A percentile compares a stretch with the other conserved stretches of the same genome.
These are phyloP conservation scores for Saccharomyces hybrid DNA, from an alignment of 1,139 yeast genomes.

Conservation along the genomic window DNA sequence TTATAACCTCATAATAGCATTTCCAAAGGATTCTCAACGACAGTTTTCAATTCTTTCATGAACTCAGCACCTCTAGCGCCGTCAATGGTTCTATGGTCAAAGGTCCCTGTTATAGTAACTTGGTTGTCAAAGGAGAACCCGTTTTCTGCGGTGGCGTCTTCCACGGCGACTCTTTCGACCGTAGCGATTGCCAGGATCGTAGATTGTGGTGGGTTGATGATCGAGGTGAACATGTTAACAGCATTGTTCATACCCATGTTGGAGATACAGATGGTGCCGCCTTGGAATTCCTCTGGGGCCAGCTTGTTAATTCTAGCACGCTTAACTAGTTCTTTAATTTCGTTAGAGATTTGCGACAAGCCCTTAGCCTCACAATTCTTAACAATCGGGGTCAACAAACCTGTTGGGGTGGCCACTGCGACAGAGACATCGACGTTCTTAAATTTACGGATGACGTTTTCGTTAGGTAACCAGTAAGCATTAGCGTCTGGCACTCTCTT, in stretches of 20 bases:
- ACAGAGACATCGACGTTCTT: constrained; percentile 91
- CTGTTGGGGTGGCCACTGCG: constrained; percentile 98
- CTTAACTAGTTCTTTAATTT: constrained; percentile 88
- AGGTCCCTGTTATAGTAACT: constrained; percentile 89
- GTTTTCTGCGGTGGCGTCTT: constrained; percentile 81
- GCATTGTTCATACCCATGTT: constrained; percentile 99
- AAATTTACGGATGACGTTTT: constrained; percentile 90
- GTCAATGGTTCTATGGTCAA: constrained; percentile 95
- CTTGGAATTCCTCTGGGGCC: constrained; percentile 94
- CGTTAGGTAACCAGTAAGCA: constrained; percentile 85
- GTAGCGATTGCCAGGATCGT: constrained; percentile 94
- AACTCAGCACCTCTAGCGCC: constrained; percentile 98
- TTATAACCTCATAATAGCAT: constrained; percentile 64
- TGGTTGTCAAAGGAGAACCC: constrained; percentile 91
- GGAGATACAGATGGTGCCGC: constrained; percentile 97
- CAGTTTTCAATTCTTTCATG: constrained; percentile 85
- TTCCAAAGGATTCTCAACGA: constrained; percentile 94
- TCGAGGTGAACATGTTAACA: constrained; percentile 85
- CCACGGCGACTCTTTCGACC: constrained; percentile 84
- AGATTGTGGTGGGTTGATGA: constrained; percentile 96
- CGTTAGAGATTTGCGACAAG: constrained; percentile 67
- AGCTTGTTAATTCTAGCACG: constrained; percentile 93
- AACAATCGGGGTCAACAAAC: constrained; percentile 93
- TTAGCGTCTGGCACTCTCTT: constrained; percentile 89
- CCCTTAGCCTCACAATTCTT: constrained; percentile 85